Percentiles rank a stretch among this genome's conserved stretches.
These are phyloP conservation scores for Polygonum maritimum DNA, from an alignment of 148 eudicot species.

Conservation along the genomic window DNA sequence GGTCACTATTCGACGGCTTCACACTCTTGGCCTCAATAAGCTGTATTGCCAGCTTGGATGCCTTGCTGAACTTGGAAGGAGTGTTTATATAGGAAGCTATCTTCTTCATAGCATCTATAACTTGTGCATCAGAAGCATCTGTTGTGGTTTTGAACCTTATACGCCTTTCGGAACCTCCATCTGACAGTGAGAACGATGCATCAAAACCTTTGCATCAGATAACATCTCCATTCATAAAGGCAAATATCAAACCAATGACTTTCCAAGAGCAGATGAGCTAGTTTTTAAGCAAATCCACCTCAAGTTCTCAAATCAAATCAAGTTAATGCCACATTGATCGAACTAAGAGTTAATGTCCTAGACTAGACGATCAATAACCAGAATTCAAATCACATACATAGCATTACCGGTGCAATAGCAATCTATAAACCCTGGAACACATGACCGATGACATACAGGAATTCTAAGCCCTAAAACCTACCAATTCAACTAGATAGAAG, in stretches of 20 bases:
- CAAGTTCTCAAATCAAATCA: neutral
- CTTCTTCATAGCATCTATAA: slow-evolving; percentile 88
- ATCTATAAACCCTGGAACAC: neutral
- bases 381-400: neutral
- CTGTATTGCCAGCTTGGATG: slow-evolving; percentile 88
- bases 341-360: neutral
- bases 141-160: slow-evolving; percentile 81
- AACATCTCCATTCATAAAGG: neutral
- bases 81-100: slow-evolving; percentile 79
- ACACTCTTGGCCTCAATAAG: slow-evolving; percentile 85
- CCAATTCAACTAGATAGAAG: neutral
- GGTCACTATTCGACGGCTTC: slow-evolving; percentile 51
- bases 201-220: slow-evolving; percentile 13
- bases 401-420: neutral
- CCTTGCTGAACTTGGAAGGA: slow-evolving; percentile 60
- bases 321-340: neutral
- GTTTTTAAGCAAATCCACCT: neutral
- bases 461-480: neutral
- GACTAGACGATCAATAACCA: neutral
- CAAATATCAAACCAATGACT: neutral
- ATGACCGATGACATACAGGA: neutral
- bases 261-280: neutral
- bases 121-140: slow-evolving; percentile 71
- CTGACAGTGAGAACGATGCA: slow-evolving; percentile 28
- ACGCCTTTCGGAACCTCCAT: slow-evolving; percentile 49